phyloP scores from a whole-genome alignment of 495 filamentous ascomycete genomes.

The Beverwykella pulmonaria region DNA sequence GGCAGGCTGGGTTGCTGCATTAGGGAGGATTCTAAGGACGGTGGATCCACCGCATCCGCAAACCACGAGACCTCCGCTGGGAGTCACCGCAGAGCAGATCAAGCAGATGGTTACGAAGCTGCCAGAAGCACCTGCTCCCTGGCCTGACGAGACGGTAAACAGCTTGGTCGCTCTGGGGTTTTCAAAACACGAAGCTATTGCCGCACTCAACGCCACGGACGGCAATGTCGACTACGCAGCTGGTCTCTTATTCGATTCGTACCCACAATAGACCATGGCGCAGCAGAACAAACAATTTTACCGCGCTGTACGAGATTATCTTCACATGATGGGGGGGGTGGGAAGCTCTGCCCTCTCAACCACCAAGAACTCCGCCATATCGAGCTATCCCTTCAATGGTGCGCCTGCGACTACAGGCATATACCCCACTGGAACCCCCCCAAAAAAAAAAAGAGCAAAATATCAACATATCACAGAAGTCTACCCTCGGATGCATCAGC shows the following conservation, averaged over 20 bases:
- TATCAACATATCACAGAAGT: no score
- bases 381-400: no score
- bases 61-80: conserved; percentile 1
- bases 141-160: conserved; percentile 63
- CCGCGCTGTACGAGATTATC: no score
- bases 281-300: no score
- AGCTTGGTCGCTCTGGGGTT: conserved; percentile 81
- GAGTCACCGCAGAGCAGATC: conserved; percentile 28
- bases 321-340: no score
- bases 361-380: no score
- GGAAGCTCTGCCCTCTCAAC: neutral
- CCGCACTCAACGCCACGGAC: conserved; percentile 76
- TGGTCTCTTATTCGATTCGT: conserved; percentile 69
- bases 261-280: conserved; percentile 2
- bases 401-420: no score
- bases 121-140: conserved; percentile 48
- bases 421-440: no score
- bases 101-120: conserved; percentile 29
- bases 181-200: conserved; percentile 72
- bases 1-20: conserved; percentile 24
- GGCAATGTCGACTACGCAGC: conserved; percentile 89
- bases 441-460: no score
- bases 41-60: conserved; percentile 18
- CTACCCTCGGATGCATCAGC: no score
- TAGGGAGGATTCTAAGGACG: conserved; percentile 16